Evolutionary conservation across 1,284 basidiomycete genomes (phyloP), one percentile per base, ranked within the genome.

Genomic region (Ceratobasidium sp.): DNA sequence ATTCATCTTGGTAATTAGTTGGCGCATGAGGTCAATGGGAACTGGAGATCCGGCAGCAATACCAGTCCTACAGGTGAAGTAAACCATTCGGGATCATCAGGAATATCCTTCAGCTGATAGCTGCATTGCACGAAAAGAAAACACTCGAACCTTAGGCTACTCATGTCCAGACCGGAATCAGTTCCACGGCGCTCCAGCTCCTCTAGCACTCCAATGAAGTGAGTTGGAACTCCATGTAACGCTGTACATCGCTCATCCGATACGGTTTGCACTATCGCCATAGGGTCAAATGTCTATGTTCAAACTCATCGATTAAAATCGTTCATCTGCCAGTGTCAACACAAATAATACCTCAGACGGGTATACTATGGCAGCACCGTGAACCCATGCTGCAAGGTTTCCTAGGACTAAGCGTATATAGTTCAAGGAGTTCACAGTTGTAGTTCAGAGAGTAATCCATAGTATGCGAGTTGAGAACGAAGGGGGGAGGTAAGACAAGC

Each of bases 141-240:
- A 75, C n/a, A 23, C 33, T 81, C 85, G 49, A 69, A 93, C 92
- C 93, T 87, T 39, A 94, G 84, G 13, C 82, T 84, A 42, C 86
- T 84, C 20, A 89, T 86, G 81, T 93, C 88, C 1, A 89, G 80
- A 5, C 78, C 81, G 15, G 51, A 79, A 49, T 80, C 77, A 1
- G 60, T 23, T 0, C 86, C 83, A 60, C 85, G 61, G 72, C 86
- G 88, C 78, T 91, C 89, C 3, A 94, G 86, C 83, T 94, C 93
- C 0, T 89, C 84, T 23, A 96, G 86, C 0, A 95, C 89, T 3
- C 91, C 93, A 4, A 94, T 87, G 84, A 95, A 95, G 83, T 95
- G 94, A 0, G 94, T 95, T 0, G 95, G 94, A 1, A 96, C 95
- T 9, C 94, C 95, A 81, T 96, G 94, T 70, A 96, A 85, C 0